A percentile compares a stretch with the other conserved stretches of the same genome.
phyloP scores from a whole-genome alignment of 768 basidiomycete genomes.

The Tricholoma terreum region DNA sequence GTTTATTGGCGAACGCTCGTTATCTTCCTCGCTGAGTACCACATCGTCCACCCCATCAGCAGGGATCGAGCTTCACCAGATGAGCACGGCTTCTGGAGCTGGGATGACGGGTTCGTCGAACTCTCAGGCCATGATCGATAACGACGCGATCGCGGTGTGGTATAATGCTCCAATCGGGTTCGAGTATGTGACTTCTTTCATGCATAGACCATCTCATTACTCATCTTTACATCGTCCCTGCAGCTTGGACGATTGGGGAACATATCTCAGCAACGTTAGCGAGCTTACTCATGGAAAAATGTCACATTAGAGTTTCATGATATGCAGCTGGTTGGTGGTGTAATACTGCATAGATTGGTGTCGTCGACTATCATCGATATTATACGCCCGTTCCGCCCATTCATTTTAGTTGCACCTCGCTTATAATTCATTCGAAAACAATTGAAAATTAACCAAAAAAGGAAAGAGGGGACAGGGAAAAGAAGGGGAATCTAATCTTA shows the following conservation, averaged over 20 bases:
- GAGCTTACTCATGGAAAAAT: conserved; percentile 31
- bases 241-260: conserved; percentile 46
- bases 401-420: no score
- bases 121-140: conserved; percentile 33
- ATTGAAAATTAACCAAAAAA: neutral
- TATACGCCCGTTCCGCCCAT: no score
- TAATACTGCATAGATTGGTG: no score
- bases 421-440: no score
- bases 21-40: neutral
- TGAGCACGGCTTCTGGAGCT: neutral
- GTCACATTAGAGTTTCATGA: neutral
- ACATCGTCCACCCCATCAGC: neutral
- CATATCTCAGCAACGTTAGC: conserved; percentile 41
- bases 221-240: neutral
- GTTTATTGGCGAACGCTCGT: neutral
- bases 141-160: conserved; percentile 65
- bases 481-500: no score
- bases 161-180: conserved; percentile 62
- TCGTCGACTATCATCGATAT: no score
- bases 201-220: neutral
- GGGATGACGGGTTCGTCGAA: neutral
- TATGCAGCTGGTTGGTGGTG: no score
- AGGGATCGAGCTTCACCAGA: neutral
- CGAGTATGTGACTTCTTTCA: conserved; percentile 43
- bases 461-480: neutral